These are phyloP conservation scores for Setomelanomma holmii DNA, from an alignment of 2,329 filamentous ascomycete genomes.

Conservation along the genomic window DNA sequence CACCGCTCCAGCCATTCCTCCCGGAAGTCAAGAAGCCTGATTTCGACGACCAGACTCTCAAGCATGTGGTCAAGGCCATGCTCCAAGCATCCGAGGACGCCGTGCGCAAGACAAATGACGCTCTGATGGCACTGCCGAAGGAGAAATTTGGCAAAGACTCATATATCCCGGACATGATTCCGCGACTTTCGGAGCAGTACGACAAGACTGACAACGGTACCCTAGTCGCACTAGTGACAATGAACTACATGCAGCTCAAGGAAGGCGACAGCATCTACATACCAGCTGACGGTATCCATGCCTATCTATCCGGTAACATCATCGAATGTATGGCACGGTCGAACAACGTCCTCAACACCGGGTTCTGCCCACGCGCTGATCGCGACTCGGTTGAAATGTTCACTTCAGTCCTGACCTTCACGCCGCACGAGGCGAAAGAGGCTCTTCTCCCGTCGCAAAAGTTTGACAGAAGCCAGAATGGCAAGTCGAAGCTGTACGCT, in stretches of 20 bases:
- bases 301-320: conserved; percentile 75
- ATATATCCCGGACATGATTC: conserved; percentile 70
- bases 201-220: conserved; percentile 68
- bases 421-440: conserved; percentile 64
- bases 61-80: conserved; percentile 62
- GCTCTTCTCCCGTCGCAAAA: conserved; percentile 60
- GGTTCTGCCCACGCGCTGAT: conserved; percentile 73
- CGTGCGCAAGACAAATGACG: conserved; percentile 61
- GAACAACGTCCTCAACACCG: conserved; percentile 77
- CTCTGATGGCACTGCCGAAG: conserved; percentile 58
- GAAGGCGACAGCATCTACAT: conserved; percentile 74
- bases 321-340: conserved; percentile 80
- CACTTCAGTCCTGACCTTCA: conserved; percentile 67
- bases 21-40: conserved; percentile 50
- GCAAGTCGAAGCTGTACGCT: conserved; percentile 68
- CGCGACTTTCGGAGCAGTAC: conserved; percentile 70
- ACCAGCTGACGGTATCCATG: conserved; percentile 76
- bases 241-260: conserved; percentile 74
- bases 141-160: conserved; percentile 59
- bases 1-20: conserved; percentile 62
- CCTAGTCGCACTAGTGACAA: conserved; percentile 72
- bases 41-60: conserved; percentile 66
- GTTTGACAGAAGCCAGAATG: conserved; percentile 61
- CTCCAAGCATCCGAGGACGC: conserved; percentile 61
- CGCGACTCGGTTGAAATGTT: conserved; percentile 71